These are phyloP conservation scores for Agastache rugosa DNA, from an alignment of 257 asterid species.

Conservation along the genomic window DNA sequence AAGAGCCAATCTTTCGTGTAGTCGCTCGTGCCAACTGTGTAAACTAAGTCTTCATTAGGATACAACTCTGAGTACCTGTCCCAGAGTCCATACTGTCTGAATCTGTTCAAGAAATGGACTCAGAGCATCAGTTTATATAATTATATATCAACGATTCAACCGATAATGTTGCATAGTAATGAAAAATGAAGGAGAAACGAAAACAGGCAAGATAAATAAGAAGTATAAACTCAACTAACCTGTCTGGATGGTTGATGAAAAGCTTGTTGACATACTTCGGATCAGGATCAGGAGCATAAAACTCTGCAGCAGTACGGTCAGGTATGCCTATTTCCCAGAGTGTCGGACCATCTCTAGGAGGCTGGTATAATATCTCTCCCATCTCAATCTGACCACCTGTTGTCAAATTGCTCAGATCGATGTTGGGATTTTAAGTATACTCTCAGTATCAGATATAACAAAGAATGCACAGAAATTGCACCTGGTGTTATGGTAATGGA, in stretches of 20 bases:
- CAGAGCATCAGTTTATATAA: neutral
- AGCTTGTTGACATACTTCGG: constrained; percentile 68
- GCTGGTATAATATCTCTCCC: constrained; percentile 64
- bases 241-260: constrained; percentile 65
- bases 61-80: constrained; percentile 80
- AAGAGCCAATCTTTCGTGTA: constrained; percentile 75
- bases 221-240: constrained; percentile 40
- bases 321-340: constrained; percentile 93
- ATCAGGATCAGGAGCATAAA: constrained; percentile 79
- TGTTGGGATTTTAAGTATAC: neutral
- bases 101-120: constrained; percentile 45
- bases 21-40: constrained; percentile 69
- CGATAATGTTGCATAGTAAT: neutral
- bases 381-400: constrained; percentile 56
- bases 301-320: constrained; percentile 88
- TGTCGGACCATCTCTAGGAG: constrained; percentile 84
- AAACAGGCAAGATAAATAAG: neutral
- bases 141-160: too few species aligned
- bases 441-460: neutral
- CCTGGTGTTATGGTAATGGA: constrained; percentile 68
- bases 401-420: constrained; percentile 14
- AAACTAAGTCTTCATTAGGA: constrained; percentile 67
- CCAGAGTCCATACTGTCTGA: constrained; percentile 92
- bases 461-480: constrained; percentile 20
- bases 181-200: neutral